These are phyloP conservation scores for Filobasidium uniguttulatum DNA, from an alignment of 1,284 basidiomycete species.

Conservation along the genomic window DNA sequence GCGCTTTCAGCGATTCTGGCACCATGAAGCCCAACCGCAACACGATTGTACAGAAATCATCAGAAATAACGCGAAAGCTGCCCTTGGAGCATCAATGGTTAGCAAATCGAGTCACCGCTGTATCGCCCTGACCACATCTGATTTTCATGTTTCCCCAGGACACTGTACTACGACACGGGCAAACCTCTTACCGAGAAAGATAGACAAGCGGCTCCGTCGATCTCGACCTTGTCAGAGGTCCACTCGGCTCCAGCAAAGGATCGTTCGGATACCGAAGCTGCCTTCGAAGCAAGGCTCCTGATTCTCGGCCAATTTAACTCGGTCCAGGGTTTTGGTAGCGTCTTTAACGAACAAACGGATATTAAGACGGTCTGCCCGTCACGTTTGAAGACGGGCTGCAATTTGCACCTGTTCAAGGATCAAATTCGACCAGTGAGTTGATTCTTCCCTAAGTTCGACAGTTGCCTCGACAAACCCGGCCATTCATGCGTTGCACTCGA, in stretches of 20 bases:
- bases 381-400: constrained; percentile 69
- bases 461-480: background rate
- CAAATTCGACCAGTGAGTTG: constrained; percentile 32
- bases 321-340: constrained; percentile 78
- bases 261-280: constrained; percentile 40
- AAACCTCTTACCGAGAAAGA: constrained; percentile 31
- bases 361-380: constrained; percentile 51
- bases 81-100: constrained; percentile 72
- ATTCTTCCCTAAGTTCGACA: background rate
- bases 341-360: constrained; percentile 72
- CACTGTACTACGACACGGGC: constrained; percentile 77
- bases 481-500: too few species aligned
- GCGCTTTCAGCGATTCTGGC: too few species aligned
- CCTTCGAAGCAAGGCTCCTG: constrained; percentile 53
- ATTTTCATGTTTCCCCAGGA: constrained; percentile 43
- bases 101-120: too few species aligned
- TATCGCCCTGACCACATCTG: constrained; percentile 15
- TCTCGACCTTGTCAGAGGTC: constrained; percentile 12
- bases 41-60: too few species aligned
- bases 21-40: too few species aligned
- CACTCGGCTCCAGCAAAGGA: constrained; percentile 37
- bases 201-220: constrained; percentile 25
- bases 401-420: constrained; percentile 84
- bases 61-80: too few species aligned
- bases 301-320: constrained; percentile 55